A percentile compares a stretch with the other conserved stretches of the same genome.
phyloP scores from a whole-genome alignment of 108 stramenopile genomes.

The Fragilaria crotonensis region DNA sequence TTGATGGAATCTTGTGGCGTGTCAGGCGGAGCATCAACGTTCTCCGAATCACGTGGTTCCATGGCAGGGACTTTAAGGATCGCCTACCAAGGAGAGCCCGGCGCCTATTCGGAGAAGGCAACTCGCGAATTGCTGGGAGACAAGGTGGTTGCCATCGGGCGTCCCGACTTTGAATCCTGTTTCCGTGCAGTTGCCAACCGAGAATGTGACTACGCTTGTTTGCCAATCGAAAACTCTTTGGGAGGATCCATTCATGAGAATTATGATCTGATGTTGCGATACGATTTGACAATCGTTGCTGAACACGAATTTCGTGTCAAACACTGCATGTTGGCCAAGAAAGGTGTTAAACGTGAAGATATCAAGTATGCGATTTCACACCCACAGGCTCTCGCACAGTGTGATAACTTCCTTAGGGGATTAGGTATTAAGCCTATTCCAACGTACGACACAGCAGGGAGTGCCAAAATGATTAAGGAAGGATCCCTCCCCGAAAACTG shows the following conservation, averaged over 20 bases:
- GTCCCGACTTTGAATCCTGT: constrained; percentile 89
- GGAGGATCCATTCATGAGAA: constrained; percentile 98
- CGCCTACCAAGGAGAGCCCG: constrained; percentile 95
- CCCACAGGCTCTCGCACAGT: constrained; percentile 96
- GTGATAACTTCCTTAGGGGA: constrained; percentile 91
- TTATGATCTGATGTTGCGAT: constrained; percentile 94
- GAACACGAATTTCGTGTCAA: constrained; percentile 96
- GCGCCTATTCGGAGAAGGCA: constrained; percentile 96
- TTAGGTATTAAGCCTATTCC: constrained; percentile 70
- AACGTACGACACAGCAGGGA: constrained; percentile 94
- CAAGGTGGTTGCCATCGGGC: constrained; percentile 77
- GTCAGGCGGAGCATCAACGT: background rate
- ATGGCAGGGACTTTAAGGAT: too few relatives aligned
- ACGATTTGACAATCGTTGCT: constrained; percentile 76
- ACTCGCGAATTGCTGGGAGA: constrained; percentile 85
- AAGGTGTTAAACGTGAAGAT: constrained; percentile 59
- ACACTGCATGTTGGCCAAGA: constrained; percentile 84
- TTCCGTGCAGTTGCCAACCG: constrained; percentile 92
- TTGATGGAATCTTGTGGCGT: background rate
- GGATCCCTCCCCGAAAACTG: constrained; percentile 60
- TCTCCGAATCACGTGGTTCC: background rate
- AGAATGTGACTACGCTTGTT: constrained; percentile 91
- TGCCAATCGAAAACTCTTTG: constrained; percentile 96
- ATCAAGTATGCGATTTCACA: constrained; percentile 91
- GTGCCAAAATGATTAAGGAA: constrained; percentile 91